phyloP scores from a whole-genome alignment of 768 basidiomycete genomes.

The Mycena capillaripes region DNA sequence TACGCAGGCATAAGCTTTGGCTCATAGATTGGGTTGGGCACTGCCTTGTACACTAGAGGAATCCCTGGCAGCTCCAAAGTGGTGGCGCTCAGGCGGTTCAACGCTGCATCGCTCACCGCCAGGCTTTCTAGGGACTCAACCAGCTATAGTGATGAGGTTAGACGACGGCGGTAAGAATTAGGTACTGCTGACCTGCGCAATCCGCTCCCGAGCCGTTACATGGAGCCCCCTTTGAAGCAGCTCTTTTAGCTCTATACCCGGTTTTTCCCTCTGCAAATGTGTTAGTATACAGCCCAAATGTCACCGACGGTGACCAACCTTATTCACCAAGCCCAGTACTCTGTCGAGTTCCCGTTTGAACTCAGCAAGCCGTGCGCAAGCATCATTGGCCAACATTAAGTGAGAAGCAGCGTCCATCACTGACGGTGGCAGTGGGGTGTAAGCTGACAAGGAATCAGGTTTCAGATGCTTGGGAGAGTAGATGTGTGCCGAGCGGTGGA shows the following conservation, averaged over 20 bases:
- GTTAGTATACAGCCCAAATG: too few species aligned
- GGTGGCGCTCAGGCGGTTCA: neutral
- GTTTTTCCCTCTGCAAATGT: too few species aligned
- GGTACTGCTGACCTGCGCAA: neutral
- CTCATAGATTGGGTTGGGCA: neutral
- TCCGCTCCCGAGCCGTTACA: neutral
- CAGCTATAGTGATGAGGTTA: neutral
- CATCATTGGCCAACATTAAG: too few species aligned
- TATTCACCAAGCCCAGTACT: too few species aligned
- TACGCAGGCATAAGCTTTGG: neutral
- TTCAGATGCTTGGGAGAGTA: too few species aligned
- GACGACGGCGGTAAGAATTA: neutral
- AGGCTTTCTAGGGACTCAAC: neutral
- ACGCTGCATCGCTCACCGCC: neutral
- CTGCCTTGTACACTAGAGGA: neutral
- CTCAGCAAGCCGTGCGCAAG: too few species aligned
- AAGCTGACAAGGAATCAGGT: too few species aligned
- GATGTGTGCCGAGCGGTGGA: too few species aligned
- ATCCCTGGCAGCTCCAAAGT: neutral
- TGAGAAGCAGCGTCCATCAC: too few species aligned
- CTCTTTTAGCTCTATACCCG: neutral
- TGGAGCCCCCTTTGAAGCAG: neutral
- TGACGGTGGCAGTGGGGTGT: too few species aligned
- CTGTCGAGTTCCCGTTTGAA: too few species aligned
- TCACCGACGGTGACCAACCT: too few species aligned